Percentiles rank a stretch among this genome's conserved stretches.
phyloP scores from a whole-genome alignment of 2,329 filamentous ascomycete species.

The Fusarium sp. region DNA sequence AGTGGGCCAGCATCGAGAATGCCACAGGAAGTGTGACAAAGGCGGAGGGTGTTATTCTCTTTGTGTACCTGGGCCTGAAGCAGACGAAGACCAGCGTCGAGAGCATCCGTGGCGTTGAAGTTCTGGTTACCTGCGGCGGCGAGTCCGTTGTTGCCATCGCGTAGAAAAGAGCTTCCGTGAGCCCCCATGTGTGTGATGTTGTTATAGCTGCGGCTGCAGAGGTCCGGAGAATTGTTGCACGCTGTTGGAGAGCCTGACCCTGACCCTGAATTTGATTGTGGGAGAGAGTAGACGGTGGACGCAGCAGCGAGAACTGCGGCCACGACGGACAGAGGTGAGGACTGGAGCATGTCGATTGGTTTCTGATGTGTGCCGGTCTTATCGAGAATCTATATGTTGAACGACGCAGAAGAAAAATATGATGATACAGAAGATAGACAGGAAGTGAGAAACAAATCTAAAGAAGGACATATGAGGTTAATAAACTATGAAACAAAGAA shows the following conservation, averaged over 20 bases:
- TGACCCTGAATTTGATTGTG: slow-evolving; percentile 34
- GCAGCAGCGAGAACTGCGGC: slow-evolving; percentile 33
- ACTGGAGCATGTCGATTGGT: slow-evolving; percentile 31
- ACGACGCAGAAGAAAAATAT: not conserved
- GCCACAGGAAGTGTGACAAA: slow-evolving; percentile 75
- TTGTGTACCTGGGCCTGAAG: slow-evolving; percentile 77
- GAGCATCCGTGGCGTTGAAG: slow-evolving; percentile 74
- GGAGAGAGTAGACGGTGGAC: slow-evolving; percentile 37
- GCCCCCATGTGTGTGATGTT: slow-evolving; percentile 81
- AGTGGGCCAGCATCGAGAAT: slow-evolving; percentile 75
- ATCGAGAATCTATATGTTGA: not conserved
- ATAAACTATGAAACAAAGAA: slow-evolving; percentile 27
- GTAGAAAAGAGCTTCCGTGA: slow-evolving; percentile 76
- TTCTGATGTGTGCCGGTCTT: not conserved
- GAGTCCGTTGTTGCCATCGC: slow-evolving; percentile 66
- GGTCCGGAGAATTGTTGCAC: slow-evolving; percentile 82
- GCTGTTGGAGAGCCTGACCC: slow-evolving; percentile 48
- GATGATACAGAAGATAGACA: not conserved
- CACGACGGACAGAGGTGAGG: slow-evolving; percentile 32
- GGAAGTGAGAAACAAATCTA: slow-evolving; percentile 2
- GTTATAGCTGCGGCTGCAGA: slow-evolving; percentile 76
- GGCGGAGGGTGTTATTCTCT: slow-evolving; percentile 63
- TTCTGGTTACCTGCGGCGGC: slow-evolving; percentile 76
- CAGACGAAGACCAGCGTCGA: slow-evolving; percentile 75
- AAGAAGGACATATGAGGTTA: slow-evolving; percentile 4